Evolutionary conservation across 2,329 filamentous ascomycete genomes (phyloP), one percentile per base, ranked within the genome.

Genomic region (Cladophialophora bantiana): DNA sequence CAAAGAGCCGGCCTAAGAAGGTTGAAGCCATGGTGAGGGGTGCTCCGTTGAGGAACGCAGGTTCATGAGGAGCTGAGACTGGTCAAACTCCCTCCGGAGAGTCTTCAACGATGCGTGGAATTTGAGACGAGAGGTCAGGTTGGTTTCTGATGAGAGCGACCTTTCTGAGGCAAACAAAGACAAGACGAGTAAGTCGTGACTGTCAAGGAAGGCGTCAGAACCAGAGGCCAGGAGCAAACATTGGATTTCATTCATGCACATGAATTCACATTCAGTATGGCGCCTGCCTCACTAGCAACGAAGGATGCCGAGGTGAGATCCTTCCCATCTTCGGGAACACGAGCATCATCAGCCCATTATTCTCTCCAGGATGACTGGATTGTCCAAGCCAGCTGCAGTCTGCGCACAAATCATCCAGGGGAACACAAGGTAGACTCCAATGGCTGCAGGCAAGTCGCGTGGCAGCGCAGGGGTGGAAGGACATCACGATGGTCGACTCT

Each of bases 1-100:
- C 32, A 9, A 66, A 34, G 38, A 68, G n/a, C 40, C 50, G 61
- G 31, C 35, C n/a, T 7, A 68, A 15, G n/a, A 60, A 20, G 50
- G n/a, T 64, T 10, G 64, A 62, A 55, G 65, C 68, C 68, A 70
- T 70, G 38, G 20, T 48, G 48, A 48, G 15, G 20, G 52, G 40
- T 26, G 35, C 3, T 32, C 13, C 42, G 48, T 36, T 12, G 32
- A 38, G 34, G 13, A 31, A 42, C 10, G 36, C 59, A 34, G 59
- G 60, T 48, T 63, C 59, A 60, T 67, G 13, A 55, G 48, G 54
- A 18, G 55, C 13, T 53, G 34, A 52, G n/a, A 31, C 45, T 26
- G 45, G 59, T 61, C 59, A 61, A 48, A 26, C 26, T 45, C 40
- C 12, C n/a, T 61, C 45, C 3, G n/a, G 32, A 15, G 42, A 20